Evolutionary conservation across 2,329 filamentous ascomycete species (phyloP), one percentile per base, ranked within the genome.

Genomic region (Metarhizium sp.): DNA sequence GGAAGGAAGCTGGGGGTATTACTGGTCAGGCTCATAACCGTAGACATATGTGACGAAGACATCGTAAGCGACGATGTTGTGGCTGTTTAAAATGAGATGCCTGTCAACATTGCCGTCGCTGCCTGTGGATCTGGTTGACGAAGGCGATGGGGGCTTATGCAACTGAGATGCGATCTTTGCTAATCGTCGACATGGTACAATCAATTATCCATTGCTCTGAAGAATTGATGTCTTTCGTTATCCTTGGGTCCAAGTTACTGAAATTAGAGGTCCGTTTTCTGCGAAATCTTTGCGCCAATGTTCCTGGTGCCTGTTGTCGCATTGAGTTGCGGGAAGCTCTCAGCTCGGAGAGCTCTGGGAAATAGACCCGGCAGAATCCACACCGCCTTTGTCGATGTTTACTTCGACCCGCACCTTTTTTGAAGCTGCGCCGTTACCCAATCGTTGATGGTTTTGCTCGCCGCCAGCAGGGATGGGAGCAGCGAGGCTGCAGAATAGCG

Each of bases 11-110:
- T 16, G 32, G 52, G 36, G 51, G 30, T 51, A 51, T 51, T 61
- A 72, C 70, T 68, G 56, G 70, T 65, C 51, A 72, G 58, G 54
- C 61, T 67, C 59, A 67, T 68, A 49, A 72, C 66, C n/a, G 65
- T 69, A 20, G 63, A 64, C 36, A 59, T 64, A 52, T 70, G 67
- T 53, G 64, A 64, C 14, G 66, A 66, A 8, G 66, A 58, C 70
- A 72, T 72, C 38, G 32, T 30, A 45, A 32, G 25, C 11, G 8
- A 20, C 25, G 47, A 29, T 6, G 8, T n/a, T 46, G 8, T 48
- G 10, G 25, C 20, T 48, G 20, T 29, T 11, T 20, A 20, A 45
- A 20, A 18, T 45, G 42, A 20, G 18, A 25, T 2, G 6, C 18
- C 25, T 8, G 7, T 20, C 42, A 16, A 45, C 42, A 40, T 40